Evolutionary conservation across 345 rosid genomes (phyloP), one percentile per base, ranked within the genome.

Genomic region (Hirschfeldia incana): DNA sequence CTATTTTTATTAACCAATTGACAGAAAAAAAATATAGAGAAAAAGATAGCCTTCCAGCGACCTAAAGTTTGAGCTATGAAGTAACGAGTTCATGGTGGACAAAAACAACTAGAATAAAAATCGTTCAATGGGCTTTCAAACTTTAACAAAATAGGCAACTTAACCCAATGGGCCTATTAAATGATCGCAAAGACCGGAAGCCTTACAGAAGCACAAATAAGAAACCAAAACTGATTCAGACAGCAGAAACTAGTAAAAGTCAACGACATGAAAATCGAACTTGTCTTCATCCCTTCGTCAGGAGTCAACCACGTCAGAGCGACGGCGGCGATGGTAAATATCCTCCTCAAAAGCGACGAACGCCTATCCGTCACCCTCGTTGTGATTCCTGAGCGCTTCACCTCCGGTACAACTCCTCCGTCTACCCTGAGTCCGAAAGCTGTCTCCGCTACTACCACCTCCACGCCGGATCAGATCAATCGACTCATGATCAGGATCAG

Each of bases 101-200:
- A 34, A 58, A 70, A 6, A 27, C 12, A 53, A 75, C 72, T 55
- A 53, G 29, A 55, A 55, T 33, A 8, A 65, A 64, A 55, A 49
- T 49, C 49, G 3, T 1, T 13, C 29, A 30, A 16, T 73, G 68
- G 44, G 21, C 32, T 73, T 73, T 5, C 46, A 30, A 15, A 30
- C 33, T 44, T 42, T 7, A 27, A 21, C 61, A 17, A 8, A 57
- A 57, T 9, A 58, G 33, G 15, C 33, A 59, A 27, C 8, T 27
- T 59, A 4, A 13, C 3, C n/a, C 30, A 21, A 21, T 21, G 62
- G 62, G 30, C 30, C 5, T 55, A 55, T 55, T 26, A 6, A 58
- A 17, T 16, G 11, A 55, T 55, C 60, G 60, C 27, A 17, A 55
- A 51, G 57, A 51, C 57, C 5, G 7, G 6, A 46, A 44, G 15